These are phyloP conservation scores for Mycena maculata DNA, from an alignment of 768 basidiomycete genomes.

Conservation along the genomic window DNA sequence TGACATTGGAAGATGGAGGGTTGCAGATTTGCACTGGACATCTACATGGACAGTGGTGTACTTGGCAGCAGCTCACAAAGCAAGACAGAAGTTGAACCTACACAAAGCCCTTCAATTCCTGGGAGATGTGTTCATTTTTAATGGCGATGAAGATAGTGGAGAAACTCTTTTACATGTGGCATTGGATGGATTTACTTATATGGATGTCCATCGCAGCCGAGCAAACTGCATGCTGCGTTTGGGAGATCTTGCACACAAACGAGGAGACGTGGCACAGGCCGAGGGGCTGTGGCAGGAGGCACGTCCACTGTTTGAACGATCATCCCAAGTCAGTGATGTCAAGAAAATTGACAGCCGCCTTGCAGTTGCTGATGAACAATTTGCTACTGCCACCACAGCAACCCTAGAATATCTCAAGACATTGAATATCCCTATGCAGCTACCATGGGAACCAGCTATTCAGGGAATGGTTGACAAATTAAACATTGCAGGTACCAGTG, in stretches of 20 bases:
- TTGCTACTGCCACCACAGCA: too few species aligned
- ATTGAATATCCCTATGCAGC: too few species aligned
- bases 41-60: not conserved
- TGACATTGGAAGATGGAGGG: not conserved
- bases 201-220: too few species aligned
- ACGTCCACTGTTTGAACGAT: not conserved
- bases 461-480: too few species aligned
- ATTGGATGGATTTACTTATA: not conserved
- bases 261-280: not conserved
- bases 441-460: too few species aligned
- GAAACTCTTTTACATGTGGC: not conserved
- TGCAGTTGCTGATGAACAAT: too few species aligned
- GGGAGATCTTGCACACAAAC: not conserved
- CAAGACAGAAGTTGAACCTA: not conserved
- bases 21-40: not conserved
- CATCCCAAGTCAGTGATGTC: too few species aligned
- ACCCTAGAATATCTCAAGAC: too few species aligned
- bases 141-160: not conserved
- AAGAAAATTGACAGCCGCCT: too few species aligned
- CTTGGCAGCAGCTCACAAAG: not conserved
- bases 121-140: too few species aligned
- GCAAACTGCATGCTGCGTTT: slow-evolving; percentile 5
- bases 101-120: too few species aligned
- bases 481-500: too few species aligned
- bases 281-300: not conserved